A percentile compares a stretch with the other conserved stretches of the same genome.
Evolutionary conservation across 768 basidiomycete genomes (phyloP).

Genomic region (Auriscalpium vulgare): DNA sequence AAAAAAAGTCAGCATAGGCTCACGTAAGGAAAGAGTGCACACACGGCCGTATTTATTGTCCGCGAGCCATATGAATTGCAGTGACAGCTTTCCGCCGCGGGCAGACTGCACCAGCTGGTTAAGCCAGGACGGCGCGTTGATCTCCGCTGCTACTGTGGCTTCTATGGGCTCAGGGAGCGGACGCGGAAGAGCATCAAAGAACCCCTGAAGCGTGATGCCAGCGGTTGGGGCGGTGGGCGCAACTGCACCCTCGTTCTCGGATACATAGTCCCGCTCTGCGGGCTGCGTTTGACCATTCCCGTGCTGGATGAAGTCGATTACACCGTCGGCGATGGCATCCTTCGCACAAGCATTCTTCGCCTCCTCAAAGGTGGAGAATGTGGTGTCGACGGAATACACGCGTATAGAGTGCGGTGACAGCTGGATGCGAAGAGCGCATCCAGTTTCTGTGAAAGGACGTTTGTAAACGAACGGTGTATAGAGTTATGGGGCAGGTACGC

Average conservation of each 20-base stretch:
- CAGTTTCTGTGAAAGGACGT: slow-evolving; percentile 27
- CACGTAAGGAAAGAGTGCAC: slow-evolving; percentile 13
- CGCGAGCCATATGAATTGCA: slow-evolving; percentile 37
- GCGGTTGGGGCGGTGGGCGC: slow-evolving; percentile 4
- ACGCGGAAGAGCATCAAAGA: slow-evolving; percentile 57
- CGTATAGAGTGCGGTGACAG: slow-evolving; percentile 42
- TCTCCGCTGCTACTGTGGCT: slow-evolving; percentile 36
- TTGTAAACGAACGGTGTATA: slow-evolving; percentile 2
- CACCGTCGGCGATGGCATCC: slow-evolving; percentile 43
- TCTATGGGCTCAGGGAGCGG: slow-evolving; percentile 52
- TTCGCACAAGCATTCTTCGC: slow-evolving; percentile 50
- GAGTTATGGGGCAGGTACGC: neutral
- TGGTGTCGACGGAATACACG: slow-evolving; percentile 43
- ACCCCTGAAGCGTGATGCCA: slow-evolving; percentile 38
- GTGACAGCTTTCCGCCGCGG: slow-evolving; percentile 37
- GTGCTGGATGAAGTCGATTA: slow-evolving; percentile 50
- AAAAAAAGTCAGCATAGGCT: neutral
- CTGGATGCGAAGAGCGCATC: slow-evolving; percentile 49
- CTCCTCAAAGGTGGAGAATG: slow-evolving; percentile 29
- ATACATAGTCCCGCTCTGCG: slow-evolving; percentile 12
- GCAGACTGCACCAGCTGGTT: slow-evolving; percentile 43
- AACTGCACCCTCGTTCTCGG: slow-evolving; percentile 7
- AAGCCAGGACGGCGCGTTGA: slow-evolving; percentile 49
- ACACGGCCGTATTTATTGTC: slow-evolving; percentile 37
- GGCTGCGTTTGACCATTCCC: slow-evolving; percentile 44